Conservation (phyloP, 164 flowering plant species). For the Aristolochia fimbriata region DNA sequence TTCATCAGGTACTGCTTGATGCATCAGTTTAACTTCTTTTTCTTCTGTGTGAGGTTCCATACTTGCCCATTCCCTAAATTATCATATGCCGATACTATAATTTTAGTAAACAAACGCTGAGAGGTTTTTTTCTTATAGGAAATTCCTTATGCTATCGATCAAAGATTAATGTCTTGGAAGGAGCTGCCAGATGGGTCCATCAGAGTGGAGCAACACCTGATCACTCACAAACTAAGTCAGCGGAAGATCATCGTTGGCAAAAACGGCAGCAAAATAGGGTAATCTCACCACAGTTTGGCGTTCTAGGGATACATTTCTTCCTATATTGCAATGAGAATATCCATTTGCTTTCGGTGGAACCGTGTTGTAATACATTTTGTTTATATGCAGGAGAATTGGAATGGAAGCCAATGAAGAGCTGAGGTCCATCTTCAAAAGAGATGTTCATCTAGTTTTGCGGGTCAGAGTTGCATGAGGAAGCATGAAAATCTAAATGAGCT, state of each 20-base stretch:
- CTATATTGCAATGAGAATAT: background rate
- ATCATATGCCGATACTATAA: too few relatives aligned
- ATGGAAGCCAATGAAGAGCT: constrained; percentile 89
- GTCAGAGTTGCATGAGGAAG: constrained; percentile 36
- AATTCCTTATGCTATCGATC: constrained; percentile 79
- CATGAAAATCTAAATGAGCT: background rate
- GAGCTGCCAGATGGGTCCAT: constrained; percentile 86
- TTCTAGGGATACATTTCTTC: background rate
- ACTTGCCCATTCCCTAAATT: background rate
- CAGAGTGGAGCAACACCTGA: constrained; percentile 79
- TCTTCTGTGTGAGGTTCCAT: background rate
- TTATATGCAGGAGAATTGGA: constrained; percentile 27
- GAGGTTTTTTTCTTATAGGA: constrained; percentile 40
- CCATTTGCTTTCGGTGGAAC: background rate
- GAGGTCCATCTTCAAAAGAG: constrained; percentile 69
- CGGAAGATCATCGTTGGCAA: constrained; percentile 90
- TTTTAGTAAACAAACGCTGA: too few relatives aligned
- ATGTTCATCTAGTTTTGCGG: constrained; percentile 80
- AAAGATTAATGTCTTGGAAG: constrained; percentile 81
- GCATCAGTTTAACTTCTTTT: background rate
- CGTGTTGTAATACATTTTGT: background rate
- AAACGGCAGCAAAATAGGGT: constrained; percentile 93
- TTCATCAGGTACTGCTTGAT: constrained; percentile 66
- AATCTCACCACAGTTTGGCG: constrained; percentile 2
- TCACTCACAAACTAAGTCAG: constrained; percentile 66